A percentile compares a stretch with the other conserved stretches of the same genome.
Evolutionary conservation across 495 filamentous ascomycete genomes (phyloP).

Genomic region (Xylaria bambusicola): DNA sequence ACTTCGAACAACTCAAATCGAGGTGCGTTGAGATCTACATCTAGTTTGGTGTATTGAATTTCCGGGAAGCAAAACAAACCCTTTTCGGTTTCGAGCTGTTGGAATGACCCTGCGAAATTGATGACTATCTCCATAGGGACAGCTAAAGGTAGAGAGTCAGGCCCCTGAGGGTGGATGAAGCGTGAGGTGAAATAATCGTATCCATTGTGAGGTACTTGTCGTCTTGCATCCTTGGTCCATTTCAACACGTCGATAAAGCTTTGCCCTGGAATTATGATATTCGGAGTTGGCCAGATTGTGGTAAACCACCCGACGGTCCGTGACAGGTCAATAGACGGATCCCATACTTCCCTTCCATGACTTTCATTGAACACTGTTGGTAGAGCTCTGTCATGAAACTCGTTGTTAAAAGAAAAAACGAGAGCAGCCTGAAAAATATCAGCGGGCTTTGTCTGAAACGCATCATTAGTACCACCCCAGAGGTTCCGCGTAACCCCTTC

Average conservation of each 20-base stretch:
- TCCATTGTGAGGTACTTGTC: conserved; percentile 17
- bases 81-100: too few species aligned
- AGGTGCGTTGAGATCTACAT: conserved; percentile 51
- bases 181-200: conserved; percentile 27
- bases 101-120: conserved; percentile 40
- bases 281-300: conserved; percentile 27
- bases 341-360: conserved; percentile 33
- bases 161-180: conserved; percentile 36
- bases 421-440: conserved; percentile 30
- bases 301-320: conserved; percentile 39
- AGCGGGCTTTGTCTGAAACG: conserved; percentile 26
- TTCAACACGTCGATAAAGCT: conserved; percentile 10
- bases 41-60: conserved; percentile 55
- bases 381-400: conserved; percentile 39
- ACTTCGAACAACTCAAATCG: conserved; percentile 59
- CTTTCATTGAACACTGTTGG: conserved; percentile 48
- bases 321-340: conserved; percentile 25
- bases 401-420: conserved; percentile 27
- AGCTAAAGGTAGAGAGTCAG: conserved; percentile 32
- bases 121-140: conserved; percentile 60
- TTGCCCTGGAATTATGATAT: conserved; percentile 1
- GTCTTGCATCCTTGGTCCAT: conserved; percentile 10
- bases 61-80: too few species aligned
- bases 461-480: conserved; percentile 20
- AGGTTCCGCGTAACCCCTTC: conserved; percentile 20